Percentiles rank a stretch among this genome's conserved stretches.
These are phyloP conservation scores for Acacia pycnantha DNA, from an alignment of 331 rosid genomes.

Conservation along the genomic window DNA sequence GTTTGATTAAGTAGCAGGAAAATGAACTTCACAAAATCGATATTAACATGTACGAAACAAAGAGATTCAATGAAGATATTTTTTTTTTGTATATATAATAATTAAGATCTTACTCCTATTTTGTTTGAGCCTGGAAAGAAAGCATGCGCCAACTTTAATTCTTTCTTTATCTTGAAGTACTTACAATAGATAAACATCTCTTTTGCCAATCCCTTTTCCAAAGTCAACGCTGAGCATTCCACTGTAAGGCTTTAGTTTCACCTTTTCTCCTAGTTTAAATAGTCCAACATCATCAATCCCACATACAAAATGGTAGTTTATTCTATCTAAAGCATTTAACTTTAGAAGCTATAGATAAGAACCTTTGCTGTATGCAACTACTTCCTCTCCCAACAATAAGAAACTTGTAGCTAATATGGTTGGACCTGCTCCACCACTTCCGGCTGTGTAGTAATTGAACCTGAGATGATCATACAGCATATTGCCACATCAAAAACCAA, in stretches of 20 bases:
- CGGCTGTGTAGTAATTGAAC: conserved; percentile 93
- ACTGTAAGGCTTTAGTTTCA: conserved; percentile 88
- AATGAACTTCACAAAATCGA: conserved; percentile 13
- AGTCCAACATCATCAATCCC: conserved; percentile 49
- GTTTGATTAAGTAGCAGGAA: conserved; percentile 17
- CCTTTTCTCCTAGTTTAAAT: conserved; percentile 67
- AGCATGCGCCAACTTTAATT: conserved; percentile 23
- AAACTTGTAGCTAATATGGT: conserved; percentile 91
- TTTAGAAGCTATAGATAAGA: conserved; percentile 28
- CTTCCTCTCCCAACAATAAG: conserved; percentile 93
- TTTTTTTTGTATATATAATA: neutral
- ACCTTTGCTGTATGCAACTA: conserved; percentile 88
- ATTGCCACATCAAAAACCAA: conserved; percentile 16
- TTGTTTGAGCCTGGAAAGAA: conserved; percentile 17
- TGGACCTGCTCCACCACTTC: conserved; percentile 97
- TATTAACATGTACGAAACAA: neutral
- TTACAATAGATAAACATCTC: conserved; percentile 89
- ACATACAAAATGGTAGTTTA: conserved; percentile 38
- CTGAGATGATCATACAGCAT: conserved; percentile 45
- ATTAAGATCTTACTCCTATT: neutral
- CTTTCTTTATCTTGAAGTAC: conserved; percentile 36
- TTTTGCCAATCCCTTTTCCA: conserved; percentile 92
- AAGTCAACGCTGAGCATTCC: conserved; percentile 93
- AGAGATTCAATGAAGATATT: neutral
- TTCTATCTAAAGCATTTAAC: conserved; percentile 27